These are phyloP conservation scores for Vigna nakashimae DNA, from an alignment of 306 rosid genomes.

Conservation along the genomic window DNA sequence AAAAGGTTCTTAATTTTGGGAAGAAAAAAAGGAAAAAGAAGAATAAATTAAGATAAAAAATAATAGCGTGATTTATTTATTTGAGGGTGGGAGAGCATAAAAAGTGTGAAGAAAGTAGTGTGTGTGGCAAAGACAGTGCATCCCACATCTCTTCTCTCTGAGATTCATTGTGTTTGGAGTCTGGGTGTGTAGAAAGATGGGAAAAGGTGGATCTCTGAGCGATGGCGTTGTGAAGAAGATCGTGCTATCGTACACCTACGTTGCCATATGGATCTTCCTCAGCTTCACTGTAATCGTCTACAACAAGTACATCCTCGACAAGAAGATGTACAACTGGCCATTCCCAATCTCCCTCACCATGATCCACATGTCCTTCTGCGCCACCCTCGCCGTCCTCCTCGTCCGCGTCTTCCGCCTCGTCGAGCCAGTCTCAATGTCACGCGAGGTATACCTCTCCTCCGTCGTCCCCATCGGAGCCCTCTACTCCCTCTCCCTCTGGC, in stretches of 20 bases:
- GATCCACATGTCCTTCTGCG: conserved; percentile 96
- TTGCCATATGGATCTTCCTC: conserved; percentile 87
- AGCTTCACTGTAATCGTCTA: conserved; percentile 89
- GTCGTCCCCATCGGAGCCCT: conserved; percentile 92
- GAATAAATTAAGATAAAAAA: too few species aligned
- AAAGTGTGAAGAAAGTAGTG: neutral
- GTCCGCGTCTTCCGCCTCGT: conserved; percentile 73
- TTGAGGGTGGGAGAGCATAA: neutral
- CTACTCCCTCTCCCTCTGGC: conserved; percentile 86
- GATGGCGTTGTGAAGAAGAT: conserved; percentile 84
- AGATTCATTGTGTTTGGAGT: too few species aligned
- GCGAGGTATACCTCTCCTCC: conserved; percentile 73
- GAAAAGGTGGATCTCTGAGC: conserved; percentile 77
- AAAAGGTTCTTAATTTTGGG: too few species aligned
- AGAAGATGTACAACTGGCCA: conserved; percentile 92
- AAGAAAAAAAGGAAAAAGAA: too few species aligned
- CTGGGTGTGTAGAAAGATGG: conserved; percentile 15
- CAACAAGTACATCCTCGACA: conserved; percentile 96
- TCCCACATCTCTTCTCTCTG: neutral
- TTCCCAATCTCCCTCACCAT: conserved; percentile 91
- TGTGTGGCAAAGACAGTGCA: neutral
- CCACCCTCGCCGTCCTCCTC: conserved; percentile 71
- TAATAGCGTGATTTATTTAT: too few species aligned
- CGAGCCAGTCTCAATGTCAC: conserved; percentile 78
- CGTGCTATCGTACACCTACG: conserved; percentile 80